Percentiles rank a stretch among this genome's conserved stretches.
phyloP scores from a whole-genome alignment of 2,329 filamentous ascomycete species.

The Phaeophleospora eucalypticola region DNA sequence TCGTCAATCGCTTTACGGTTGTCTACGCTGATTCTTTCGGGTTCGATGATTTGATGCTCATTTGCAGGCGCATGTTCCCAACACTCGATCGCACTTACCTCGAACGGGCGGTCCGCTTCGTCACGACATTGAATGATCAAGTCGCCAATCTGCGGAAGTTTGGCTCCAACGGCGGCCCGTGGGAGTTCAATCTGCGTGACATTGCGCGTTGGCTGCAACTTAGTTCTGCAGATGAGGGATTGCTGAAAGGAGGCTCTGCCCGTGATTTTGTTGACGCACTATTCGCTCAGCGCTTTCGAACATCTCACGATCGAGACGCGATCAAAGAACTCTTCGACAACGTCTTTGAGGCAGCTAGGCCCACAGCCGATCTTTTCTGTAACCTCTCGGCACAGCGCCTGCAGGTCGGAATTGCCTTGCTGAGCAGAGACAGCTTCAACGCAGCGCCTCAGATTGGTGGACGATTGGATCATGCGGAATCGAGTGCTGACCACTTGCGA shows the following conservation, averaged over 20 bases:
- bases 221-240: conserved; percentile 55
- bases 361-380: conserved; percentile 60
- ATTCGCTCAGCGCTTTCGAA: conserved; percentile 84
- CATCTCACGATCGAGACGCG: conserved; percentile 60
- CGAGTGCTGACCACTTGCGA: conserved; percentile 50
- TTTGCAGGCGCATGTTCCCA: conserved; percentile 75
- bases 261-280: conserved; percentile 77
- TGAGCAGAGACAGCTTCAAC: conserved; percentile 53
- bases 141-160: conserved; percentile 56
- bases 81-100: conserved; percentile 57
- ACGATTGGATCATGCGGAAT: background rate
- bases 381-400: conserved; percentile 62
- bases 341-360: conserved; percentile 52
- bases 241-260: conserved; percentile 58
- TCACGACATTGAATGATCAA: conserved; percentile 72
- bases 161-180: conserved; percentile 65
- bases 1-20: conserved; percentile 96
- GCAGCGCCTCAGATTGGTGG: conserved; percentile 5
- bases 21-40: conserved; percentile 93
- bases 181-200: conserved; percentile 94
- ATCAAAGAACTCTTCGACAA: conserved; percentile 63
- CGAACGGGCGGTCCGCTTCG: conserved; percentile 68
- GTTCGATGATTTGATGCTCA: conserved; percentile 72
- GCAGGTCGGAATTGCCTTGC: conserved; percentile 74
- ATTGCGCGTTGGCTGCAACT: conserved; percentile 82